Conservation (phyloP, 352 stramenopile species). For the Pythium volutum region DNA sequence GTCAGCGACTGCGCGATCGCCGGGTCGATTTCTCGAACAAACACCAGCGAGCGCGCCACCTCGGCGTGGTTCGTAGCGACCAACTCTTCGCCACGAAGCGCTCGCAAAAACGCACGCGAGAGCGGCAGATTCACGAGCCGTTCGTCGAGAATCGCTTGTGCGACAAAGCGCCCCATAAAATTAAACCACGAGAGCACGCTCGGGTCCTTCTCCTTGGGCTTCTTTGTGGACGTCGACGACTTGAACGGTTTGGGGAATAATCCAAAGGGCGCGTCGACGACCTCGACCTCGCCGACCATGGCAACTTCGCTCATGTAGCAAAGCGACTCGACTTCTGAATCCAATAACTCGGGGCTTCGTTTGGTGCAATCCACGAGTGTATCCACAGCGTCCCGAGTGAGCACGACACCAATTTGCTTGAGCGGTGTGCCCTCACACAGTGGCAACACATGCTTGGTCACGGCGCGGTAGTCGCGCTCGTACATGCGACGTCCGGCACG, state of each 20-base stretch:
- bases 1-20: slow-evolving; percentile 59
- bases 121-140: slow-evolving; percentile 80
- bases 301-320: slow-evolving; percentile 51
- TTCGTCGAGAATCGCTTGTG: slow-evolving; percentile 79
- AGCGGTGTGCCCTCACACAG: slow-evolving; percentile 71
- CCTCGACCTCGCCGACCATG: slow-evolving; percentile 16
- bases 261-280: slow-evolving; percentile 50
- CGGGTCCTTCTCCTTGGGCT: slow-evolving; percentile 20
- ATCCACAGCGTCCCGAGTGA: slow-evolving; percentile 48
- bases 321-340: slow-evolving; percentile 61
- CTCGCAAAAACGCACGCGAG: slow-evolving; percentile 64
- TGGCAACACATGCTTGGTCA: slow-evolving; percentile 76
- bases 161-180: slow-evolving; percentile 71
- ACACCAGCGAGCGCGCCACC: slow-evolving; percentile 50
- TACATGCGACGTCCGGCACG: slow-evolving; percentile 68
- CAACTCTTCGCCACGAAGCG: slow-evolving; percentile 52
- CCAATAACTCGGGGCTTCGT: slow-evolving; percentile 57
- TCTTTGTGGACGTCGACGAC: neutral
- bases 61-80: slow-evolving; percentile 24
- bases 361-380: slow-evolving; percentile 38
- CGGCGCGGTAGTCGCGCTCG: slow-evolving; percentile 71
- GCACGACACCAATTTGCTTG: slow-evolving; percentile 39
- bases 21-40: slow-evolving; percentile 66
- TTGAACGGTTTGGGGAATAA: slow-evolving; percentile 49
- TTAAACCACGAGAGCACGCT: slow-evolving; percentile 53